Evolutionary conservation across 371 early-diverging fungal species (phyloP), one percentile per base, ranked within the genome.

Genomic region (Apophysomyces variabilis): DNA sequence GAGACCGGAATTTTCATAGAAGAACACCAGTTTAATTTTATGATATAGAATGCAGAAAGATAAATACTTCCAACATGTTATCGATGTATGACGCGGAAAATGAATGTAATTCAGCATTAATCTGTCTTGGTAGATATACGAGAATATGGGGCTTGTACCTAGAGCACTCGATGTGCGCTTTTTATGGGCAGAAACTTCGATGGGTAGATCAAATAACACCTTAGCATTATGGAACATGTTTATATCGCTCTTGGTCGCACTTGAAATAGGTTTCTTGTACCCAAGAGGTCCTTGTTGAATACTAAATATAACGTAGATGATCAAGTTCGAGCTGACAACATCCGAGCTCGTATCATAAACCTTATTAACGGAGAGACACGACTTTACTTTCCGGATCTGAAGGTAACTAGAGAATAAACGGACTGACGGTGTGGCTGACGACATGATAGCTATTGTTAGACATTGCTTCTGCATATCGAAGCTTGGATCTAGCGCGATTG

Each of bases 251-350:
- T 45, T 73, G 13, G 26, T 70, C 16, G 62, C 71, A 13, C 44
- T 76, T 32, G 76, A 76, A 62, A 71, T 64, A 47, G 76, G 76
- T 68, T 54, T 57, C 46, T 16, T 32, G 32, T 14, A 61, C 7
- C 1, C 41, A 26, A 5, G 14, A 38, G 14, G 32, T 57, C 38
- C 1, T 18, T 32, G 43, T 14, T 35, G 32, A 18, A 18, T 41
- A n/a, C 4, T 32, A 18, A 32, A 38, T 21, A 35, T 35, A 44
- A 4, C 56, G 26, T 58, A 76, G 76, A 73, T 63, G 76, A 76
- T 35, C 65, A 68, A 57, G 71, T 76, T 14, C 61, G 73, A 45
- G 70, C 66, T 41, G 38, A 57, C 16, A n/a, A 18, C 4, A 73
- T 76, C 13, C 54, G 21, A 21, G 21, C 54, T 21, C 54, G 54